Evolutionary conservation across 169 alveolate species (phyloP), one percentile per base, ranked within the genome.

Genomic region (Eimeria sp.): DNA sequence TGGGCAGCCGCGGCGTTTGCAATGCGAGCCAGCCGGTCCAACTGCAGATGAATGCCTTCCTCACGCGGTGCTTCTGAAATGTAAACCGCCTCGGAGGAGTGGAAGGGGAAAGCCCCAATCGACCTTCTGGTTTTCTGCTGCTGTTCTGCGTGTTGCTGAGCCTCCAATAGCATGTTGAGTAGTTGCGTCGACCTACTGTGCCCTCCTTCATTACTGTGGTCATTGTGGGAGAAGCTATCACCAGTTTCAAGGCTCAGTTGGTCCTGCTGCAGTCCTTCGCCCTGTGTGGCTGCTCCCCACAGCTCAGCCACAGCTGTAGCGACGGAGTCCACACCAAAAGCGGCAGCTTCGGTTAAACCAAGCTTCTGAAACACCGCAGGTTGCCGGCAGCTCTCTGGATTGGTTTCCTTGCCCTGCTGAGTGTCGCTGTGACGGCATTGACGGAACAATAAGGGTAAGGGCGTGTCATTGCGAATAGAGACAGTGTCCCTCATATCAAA

Each of bases 311-410:
- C 91, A 33, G 80, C 80, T 10, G 91, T n/a, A 10, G 91, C 71
- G 37, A 85, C 91, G 23, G 91, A 85, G 91, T 85, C 91, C 49
- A 85, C 80, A 27, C 91, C 91, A 27, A 85, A 62, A 37, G 91
- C 78, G 43, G 91, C 78, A 60, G 78, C 91, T 49, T 85, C 80
- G 8, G 80, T 37, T n/a, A 85, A 49, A 40, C 80, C 78, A 62
- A 85, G 68, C n/a, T 85, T 85, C 60, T 85, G 74, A 85, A 23
- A 78, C 56, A 60, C 58, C 40, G 58, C 62, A 18, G 80, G 20
- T 37, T n/a, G 40, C 40, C 46, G 87, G 40, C 18, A 25, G 62
- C 46, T 4, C 62, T 43, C 25, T 23, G 66, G 27, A 10, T 43
- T 62, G 1, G 87, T 25, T 71, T 23, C 52, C 52, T 0, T 71